phyloP scores from a whole-genome alignment of 495 filamentous ascomycete genomes.

The Paragyromitra xinjiangensis region DNA sequence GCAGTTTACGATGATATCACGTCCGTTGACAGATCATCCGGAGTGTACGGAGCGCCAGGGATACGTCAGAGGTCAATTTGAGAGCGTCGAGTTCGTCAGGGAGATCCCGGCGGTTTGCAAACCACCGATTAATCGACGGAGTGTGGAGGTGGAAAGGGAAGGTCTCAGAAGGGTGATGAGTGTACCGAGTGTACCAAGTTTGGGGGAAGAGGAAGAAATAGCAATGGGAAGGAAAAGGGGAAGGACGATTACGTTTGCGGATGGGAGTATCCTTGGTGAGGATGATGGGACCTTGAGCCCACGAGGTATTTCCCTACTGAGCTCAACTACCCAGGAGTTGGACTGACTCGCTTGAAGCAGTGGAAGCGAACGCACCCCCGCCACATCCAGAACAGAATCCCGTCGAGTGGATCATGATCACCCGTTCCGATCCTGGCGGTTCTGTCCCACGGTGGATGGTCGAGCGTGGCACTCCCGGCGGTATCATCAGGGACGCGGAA shows the following conservation, averaged over 20 bases:
- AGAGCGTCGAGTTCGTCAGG: conserved; percentile 89
- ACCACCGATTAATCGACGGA: conserved; percentile 39
- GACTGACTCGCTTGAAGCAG: conserved; percentile 20
- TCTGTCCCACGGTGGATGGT: conserved; percentile 94
- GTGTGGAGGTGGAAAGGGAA: conserved; percentile 39
- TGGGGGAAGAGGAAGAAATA: conserved; percentile 45
- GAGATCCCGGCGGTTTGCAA: conserved; percentile 71
- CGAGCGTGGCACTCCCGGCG: conserved; percentile 85
- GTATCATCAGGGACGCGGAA: conserved; percentile 80
- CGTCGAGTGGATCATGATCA: conserved; percentile 97
- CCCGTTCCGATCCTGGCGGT: conserved; percentile 90
- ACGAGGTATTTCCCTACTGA: conserved; percentile 1
- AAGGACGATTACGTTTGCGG: conserved; percentile 64
- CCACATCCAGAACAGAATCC: conserved; percentile 64
- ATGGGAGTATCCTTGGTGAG: conserved; percentile 59
- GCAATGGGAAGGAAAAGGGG: conserved; percentile 57
- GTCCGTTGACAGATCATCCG: conserved; percentile 75
- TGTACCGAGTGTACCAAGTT: conserved; percentile 56
- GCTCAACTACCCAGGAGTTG: neutral
- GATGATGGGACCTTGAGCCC: neutral
- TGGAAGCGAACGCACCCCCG: conserved; percentile 43
- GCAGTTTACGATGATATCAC: conserved; percentile 86
- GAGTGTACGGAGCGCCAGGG: conserved; percentile 72
- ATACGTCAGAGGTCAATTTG: conserved; percentile 84
- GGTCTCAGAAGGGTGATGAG: conserved; percentile 54